phyloP scores from a whole-genome alignment of 2,329 filamentous ascomycete genomes.

The Pseudogymnoascus sp. region DNA sequence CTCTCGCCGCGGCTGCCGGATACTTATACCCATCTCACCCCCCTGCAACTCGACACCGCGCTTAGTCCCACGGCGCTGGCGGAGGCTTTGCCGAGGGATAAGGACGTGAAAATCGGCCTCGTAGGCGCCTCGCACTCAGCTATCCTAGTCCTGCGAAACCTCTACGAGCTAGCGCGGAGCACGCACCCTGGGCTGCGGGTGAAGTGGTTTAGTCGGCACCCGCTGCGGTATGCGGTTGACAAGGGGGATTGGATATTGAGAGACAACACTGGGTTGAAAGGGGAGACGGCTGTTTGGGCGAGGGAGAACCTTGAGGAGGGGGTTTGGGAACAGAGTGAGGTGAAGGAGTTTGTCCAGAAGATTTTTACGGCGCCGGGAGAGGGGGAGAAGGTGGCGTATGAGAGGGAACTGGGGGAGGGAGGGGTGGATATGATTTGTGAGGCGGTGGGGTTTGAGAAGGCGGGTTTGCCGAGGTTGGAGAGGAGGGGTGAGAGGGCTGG shows the following conservation, averaged over 20 bases:
- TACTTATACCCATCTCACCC: neutral
- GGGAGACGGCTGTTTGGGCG: constrained; percentile 50
- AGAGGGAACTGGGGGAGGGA: constrained; percentile 36
- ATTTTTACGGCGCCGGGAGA: constrained; percentile 19
- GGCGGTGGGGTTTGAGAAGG: constrained; percentile 48
- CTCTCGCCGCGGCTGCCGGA: constrained; percentile 32
- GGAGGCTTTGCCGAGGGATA: constrained; percentile 30
- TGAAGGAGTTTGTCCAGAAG: constrained; percentile 24
- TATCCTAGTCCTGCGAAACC: constrained; percentile 52
- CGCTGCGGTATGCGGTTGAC: constrained; percentile 51
- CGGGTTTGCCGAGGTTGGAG: constrained; percentile 40
- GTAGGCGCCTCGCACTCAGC: constrained; percentile 56
- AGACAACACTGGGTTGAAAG: constrained; percentile 59
- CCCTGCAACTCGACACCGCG: constrained; percentile 41
- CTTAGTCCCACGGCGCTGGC: constrained; percentile 44
- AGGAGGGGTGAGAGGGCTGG: constrained; percentile 12
- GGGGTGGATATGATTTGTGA: constrained; percentile 38
- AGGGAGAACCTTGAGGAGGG: constrained; percentile 48
- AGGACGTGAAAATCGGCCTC: constrained; percentile 41
- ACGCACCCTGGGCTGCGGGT: constrained; percentile 45
- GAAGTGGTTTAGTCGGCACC: constrained; percentile 54
- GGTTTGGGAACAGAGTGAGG: constrained; percentile 29
- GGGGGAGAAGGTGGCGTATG: constrained; percentile 37
- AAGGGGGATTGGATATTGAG: constrained; percentile 55
- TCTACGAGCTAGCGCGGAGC: constrained; percentile 42